A percentile compares a stretch with the other conserved stretches of the same genome.
Evolutionary conservation across 805 yeast species (phyloP).

Genomic region (Candida ficus): DNA sequence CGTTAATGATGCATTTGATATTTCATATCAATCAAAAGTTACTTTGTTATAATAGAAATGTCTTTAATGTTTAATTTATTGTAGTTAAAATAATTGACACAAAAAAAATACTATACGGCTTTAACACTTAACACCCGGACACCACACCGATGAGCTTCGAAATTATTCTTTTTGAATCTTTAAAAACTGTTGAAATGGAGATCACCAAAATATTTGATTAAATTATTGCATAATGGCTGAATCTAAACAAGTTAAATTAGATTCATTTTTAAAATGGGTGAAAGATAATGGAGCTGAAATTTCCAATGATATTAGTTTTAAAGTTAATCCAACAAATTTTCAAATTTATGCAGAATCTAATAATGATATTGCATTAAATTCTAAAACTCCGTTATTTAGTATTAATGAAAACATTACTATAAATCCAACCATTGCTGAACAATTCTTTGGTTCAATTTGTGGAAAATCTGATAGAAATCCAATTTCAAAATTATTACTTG

Average conservation of each 20-base stretch:
- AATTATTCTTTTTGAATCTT: too few species aligned
- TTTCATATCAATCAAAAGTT: slow-evolving; percentile 35
- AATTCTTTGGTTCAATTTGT: slow-evolving; percentile 20
- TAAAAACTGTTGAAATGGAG: too few species aligned
- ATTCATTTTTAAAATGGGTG: slow-evolving; percentile 32
- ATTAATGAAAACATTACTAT: slow-evolving; percentile 36
- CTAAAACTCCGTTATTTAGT: slow-evolving; percentile 27
- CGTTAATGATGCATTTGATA: slow-evolving; percentile 64
- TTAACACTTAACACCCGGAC: too few species aligned
- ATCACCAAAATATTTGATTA: too few species aligned
- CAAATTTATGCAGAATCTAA: slow-evolving; percentile 26
- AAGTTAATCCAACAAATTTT: slow-evolving; percentile 12
- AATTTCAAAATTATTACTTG: slow-evolving; percentile 31
- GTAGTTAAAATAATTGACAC: too few species aligned
- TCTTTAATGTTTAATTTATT: too few species aligned
- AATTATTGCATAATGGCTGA: background rate
- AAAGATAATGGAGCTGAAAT: slow-evolving; percentile 32
- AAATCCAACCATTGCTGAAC: slow-evolving; percentile 31
- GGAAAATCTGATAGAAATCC: slow-evolving; percentile 14
- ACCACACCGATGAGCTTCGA: background rate
- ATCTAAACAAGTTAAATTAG: slow-evolving; percentile 6
- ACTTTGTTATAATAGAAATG: slow-evolving; percentile 10
- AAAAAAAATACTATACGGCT: too few species aligned
- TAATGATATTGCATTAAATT: slow-evolving; percentile 25
- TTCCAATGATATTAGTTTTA: slow-evolving; percentile 30